A percentile compares a stretch with the other conserved stretches of the same genome.
These are phyloP conservation scores for Fagopyrum esculentum DNA, from an alignment of 148 eudicot species.

Conservation along the genomic window DNA sequence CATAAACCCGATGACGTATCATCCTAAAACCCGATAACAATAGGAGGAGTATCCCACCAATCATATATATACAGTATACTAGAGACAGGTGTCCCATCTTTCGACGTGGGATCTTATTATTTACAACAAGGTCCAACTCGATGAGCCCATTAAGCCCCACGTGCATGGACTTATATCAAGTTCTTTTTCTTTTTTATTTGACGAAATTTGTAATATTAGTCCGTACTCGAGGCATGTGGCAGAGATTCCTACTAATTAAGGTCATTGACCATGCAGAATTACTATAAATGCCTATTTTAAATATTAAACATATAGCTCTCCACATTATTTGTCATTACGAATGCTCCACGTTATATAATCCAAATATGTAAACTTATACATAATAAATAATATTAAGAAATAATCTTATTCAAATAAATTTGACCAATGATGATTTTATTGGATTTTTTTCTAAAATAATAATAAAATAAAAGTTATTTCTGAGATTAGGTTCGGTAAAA, in stretches of 20 bases:
- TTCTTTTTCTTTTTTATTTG: background rate
- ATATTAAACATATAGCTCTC: background rate
- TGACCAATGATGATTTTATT: background rate
- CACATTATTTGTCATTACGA: background rate
- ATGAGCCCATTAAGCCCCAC: background rate
- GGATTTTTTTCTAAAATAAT: too few species aligned
- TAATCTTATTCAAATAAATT: background rate
- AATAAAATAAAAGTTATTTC: too few species aligned
- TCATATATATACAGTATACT: too few species aligned
- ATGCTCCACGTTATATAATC: background rate
- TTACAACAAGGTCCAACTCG: too few species aligned
- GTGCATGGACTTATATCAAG: background rate
- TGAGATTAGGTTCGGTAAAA: too few species aligned
- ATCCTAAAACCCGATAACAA: too few species aligned
- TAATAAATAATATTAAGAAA: background rate
- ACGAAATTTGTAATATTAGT: background rate
- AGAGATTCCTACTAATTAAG: conserved; percentile 8
- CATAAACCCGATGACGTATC: too few species aligned
- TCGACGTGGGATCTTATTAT: too few species aligned
- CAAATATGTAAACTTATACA: background rate
- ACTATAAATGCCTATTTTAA: background rate
- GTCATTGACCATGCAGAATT: conserved; percentile 9
- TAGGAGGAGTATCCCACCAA: too few species aligned
- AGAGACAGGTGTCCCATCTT: too few species aligned
- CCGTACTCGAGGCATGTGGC: background rate